Evolutionary conservation across 176 grass and related monocot genomes (phyloP).

Genomic region (Lolium multiflorum): DNA sequence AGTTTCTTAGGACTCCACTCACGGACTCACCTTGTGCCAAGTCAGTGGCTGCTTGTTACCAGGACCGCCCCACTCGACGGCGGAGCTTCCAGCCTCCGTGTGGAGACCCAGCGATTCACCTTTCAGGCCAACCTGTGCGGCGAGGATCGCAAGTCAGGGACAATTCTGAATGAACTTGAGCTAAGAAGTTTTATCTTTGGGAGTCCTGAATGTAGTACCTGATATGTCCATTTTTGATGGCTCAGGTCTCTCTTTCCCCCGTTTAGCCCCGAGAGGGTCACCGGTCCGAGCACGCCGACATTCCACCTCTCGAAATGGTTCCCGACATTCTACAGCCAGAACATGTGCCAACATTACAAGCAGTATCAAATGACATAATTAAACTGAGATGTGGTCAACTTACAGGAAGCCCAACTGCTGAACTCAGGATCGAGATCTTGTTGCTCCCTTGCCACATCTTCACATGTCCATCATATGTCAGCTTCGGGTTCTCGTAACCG

Average conservation of each 20-base stretch:
- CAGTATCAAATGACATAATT: neutral
- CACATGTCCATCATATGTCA: conserved; percentile 60
- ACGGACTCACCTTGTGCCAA: conserved; percentile 92
- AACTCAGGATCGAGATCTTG: conserved; percentile 90
- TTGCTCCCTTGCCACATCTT: conserved; percentile 89
- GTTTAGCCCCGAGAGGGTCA: conserved; percentile 68
- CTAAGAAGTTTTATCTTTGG: neutral
- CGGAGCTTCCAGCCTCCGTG: conserved; percentile 65
- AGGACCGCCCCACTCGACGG: conserved; percentile 71
- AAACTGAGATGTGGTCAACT: conserved; percentile 37
- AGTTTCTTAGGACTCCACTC: too few relatives aligned
- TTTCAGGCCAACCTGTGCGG: conserved; percentile 67
- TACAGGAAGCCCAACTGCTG: conserved; percentile 83
- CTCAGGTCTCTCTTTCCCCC: conserved; percentile 76
- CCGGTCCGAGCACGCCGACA: conserved; percentile 78
- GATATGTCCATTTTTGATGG: conserved; percentile 90
- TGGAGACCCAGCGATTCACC: conserved; percentile 72
- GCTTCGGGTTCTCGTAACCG: conserved; percentile 55
- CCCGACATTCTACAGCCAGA: conserved; percentile 66
- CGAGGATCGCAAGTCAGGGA: conserved; percentile 1
- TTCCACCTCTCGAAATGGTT: conserved; percentile 91
- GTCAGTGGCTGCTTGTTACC: conserved; percentile 69
- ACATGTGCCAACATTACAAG: conserved; percentile 4
- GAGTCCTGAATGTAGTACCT: conserved; percentile 36
- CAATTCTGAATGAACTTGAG: neutral